Evolutionary conservation across 208 protist genomes (phyloP), one percentile per base, ranked within the genome.

Genomic region (Kentomonas sorsogonicus): DNA sequence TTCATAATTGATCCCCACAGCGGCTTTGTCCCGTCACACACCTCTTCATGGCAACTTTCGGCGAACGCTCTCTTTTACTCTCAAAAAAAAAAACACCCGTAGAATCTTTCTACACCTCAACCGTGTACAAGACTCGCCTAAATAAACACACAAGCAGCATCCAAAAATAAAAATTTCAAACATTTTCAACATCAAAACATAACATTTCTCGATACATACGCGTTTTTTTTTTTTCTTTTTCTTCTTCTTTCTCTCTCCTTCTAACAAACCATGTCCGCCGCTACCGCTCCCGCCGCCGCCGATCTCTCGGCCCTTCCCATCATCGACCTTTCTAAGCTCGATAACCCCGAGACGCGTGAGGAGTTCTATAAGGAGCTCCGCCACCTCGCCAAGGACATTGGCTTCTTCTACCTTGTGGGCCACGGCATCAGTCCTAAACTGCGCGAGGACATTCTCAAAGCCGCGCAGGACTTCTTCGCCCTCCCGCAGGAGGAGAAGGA

Each of bases 341-440:
- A 54, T 29, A 54, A 40, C 31, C 29, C 34, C 29, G 25, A 23
- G 15, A 54, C 48, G 9, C 43, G 44, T 1, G 30, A 41, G 41
- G 39, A 47, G 7, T 61, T 61, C 33, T 61, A 61, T 44, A 46
- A 38, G 55, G 26, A 61, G 33, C 55, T 61, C 7, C 38, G 55
- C 4, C 44, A 61, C 55, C 29, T 61, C 27, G 55, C 55, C 7
- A 25, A 44, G 11, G 55, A 61, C 30, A 47, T 61, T 23, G 55
- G 55, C 31, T 61, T 61, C 55, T 61, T 61, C 43, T 61, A 61
- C 43, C 55, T 61, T n/a, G 43, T 61, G 7, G 55, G 55, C 29
- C 55, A 61, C 25, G 55, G 55, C 43, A 43, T 61, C 11, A 31
- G 34, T 22, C 30, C 40, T 18, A 41, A 30, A 18, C 43, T 52